Evolutionary conservation across 2,329 filamentous ascomycete genomes (phyloP), one percentile per base, ranked within the genome.

Genomic region (Colletotrichum sp.): DNA sequence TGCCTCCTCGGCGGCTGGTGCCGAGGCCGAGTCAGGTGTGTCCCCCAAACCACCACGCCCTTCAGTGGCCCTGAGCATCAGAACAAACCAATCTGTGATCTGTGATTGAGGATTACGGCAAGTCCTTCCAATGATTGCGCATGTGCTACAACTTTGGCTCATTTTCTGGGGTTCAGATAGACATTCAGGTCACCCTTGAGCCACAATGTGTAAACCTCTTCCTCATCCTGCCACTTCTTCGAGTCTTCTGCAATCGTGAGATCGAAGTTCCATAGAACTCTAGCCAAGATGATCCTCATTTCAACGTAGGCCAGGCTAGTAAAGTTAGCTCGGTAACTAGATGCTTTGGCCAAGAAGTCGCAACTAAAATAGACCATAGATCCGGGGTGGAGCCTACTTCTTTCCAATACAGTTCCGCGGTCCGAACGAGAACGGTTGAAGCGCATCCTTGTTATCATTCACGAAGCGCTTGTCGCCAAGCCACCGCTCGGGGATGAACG

Each of bases 211-310:
- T 78, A 82, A 24, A 80, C 77, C 30, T 74, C 74, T 55, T 83
- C 81, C 18, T 79, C 28, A 0, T 79, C 76, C n/a, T 85, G 77
- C 86, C 87, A 88, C 26, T 81, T 76, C 6, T 76, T 30, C 14
- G 77, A 78, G 32, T 82, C 79, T 4, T 85, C 80, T 2, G 81
- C 82, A 28, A 88, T 80, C 36, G 79, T 78, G 71, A 89, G 73
- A 73, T 90, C 88, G 78, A 89, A 90, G 66, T 86, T 87, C 79
- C 83, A 90, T 1, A 58, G 3, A 7, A 61, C 18, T n/a, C 58
- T 32, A n/a, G 26, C 28, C 28, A 61, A n/a, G 12, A 61, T 61
- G 28, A 32, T 34, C 10, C 58, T 28, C 58, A 61, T 61, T n/a
- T 61, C 58, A n/a, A 61, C 28, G 2, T 61, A 61, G 16, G 58